These are phyloP conservation scores for Chamaenerion angustifolium DNA, from an alignment of 345 rosid species.

Conservation along the genomic window DNA sequence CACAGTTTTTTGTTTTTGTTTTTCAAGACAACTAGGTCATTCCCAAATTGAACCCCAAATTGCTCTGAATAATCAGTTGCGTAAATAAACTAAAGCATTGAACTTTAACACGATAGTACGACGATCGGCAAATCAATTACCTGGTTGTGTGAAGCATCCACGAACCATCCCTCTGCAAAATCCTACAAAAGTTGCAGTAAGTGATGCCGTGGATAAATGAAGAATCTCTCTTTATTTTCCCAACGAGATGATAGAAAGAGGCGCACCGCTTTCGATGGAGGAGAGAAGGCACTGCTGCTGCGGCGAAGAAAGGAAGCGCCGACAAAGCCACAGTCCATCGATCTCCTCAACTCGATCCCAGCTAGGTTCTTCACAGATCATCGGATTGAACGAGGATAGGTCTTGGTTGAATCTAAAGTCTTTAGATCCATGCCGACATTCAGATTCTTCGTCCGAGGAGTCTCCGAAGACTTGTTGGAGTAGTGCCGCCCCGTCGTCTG, in stretches of 20 bases:
- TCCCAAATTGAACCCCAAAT: no score
- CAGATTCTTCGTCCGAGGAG: constrained; percentile 48
- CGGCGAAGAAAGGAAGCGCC: constrained; percentile 36
- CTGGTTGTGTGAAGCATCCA: constrained; percentile 61
- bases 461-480: constrained; percentile 54
- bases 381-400: no score
- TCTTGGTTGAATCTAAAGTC: no score
- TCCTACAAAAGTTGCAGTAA: background rate
- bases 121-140: constrained; percentile 13
- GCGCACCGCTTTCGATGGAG: constrained; percentile 43
- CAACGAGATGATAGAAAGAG: background rate
- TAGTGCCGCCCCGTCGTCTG: constrained; percentile 5
- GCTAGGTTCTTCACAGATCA: no score
- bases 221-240: background rate
- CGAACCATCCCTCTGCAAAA: constrained; percentile 74
- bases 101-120: background rate
- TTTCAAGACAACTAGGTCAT: no score
- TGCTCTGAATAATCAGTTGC: no score
- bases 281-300: constrained; percentile 45
- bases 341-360: constrained; percentile 51
- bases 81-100: background rate
- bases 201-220: background rate
- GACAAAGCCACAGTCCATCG: background rate
- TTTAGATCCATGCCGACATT: background rate
- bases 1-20: no score